phyloP scores from a whole-genome alignment of 1,284 basidiomycete species.

The Trichosporon sp. region DNA sequence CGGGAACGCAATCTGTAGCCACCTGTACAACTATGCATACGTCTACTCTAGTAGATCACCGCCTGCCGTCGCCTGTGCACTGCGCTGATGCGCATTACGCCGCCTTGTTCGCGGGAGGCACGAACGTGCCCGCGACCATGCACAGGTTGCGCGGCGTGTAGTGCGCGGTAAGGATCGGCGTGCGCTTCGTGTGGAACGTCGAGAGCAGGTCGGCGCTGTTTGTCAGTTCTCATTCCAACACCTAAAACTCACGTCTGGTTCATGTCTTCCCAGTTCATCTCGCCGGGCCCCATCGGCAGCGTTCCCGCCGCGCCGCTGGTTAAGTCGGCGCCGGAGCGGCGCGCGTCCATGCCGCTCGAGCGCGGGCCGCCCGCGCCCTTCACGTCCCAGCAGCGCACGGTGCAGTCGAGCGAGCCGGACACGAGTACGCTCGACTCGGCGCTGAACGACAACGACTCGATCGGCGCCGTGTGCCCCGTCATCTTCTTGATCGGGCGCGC shows the following conservation, averaged over 20 bases:
- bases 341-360: constrained; percentile 11
- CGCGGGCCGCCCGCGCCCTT: constrained; percentile 66
- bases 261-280: constrained; percentile 32
- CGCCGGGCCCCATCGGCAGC: constrained; percentile 37
- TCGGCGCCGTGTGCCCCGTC: constrained; percentile 83
- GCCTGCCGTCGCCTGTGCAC: too few relatives aligned
- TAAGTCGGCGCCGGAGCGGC: neutral
- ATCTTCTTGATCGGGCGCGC: constrained; percentile 94
- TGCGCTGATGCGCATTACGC: neutral
- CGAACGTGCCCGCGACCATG: constrained; percentile 68
- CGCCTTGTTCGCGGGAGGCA: constrained; percentile 36
- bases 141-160: constrained; percentile 94
- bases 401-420: constrained; percentile 86
- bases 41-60: neutral
- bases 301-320: constrained; percentile 15
- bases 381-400: constrained; percentile 95
- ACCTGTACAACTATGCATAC: constrained; percentile 19
- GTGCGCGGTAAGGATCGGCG: constrained; percentile 84
- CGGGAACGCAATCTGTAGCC: neutral
- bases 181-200: constrained; percentile 92
- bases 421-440: constrained; percentile 86
- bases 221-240: constrained; percentile 24
- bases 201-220: constrained; percentile 76
- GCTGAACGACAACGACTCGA: constrained; percentile 87
- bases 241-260: constrained; percentile 37